These are phyloP conservation scores for Bruguiera parviflora DNA, from an alignment of 345 rosid species.

Conservation along the genomic window DNA sequence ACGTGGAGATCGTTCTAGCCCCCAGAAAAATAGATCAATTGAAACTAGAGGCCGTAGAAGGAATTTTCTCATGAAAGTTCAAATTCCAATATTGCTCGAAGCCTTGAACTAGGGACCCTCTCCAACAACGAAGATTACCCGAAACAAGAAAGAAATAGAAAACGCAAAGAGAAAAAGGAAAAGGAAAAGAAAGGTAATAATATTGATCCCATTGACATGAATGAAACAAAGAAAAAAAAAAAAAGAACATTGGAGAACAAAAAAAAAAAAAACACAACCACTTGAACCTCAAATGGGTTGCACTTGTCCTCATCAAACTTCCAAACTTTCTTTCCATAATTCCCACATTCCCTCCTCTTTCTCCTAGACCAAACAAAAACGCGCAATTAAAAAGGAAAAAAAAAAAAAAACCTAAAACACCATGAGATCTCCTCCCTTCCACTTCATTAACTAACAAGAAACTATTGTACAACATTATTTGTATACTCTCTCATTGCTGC, in stretches of 20 bases:
- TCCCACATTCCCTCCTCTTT: slow-evolving; percentile 7
- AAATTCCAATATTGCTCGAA: slow-evolving; percentile 4
- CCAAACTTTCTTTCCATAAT: slow-evolving; percentile 1
- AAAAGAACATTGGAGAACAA: not conserved
- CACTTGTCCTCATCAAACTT: not conserved
- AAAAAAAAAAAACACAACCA: not conserved
- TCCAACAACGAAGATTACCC: not conserved
- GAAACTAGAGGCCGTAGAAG: not conserved
- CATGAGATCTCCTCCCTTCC: not conserved
- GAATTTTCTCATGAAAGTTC: not conserved
- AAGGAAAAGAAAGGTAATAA: not conserved
- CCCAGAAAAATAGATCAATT: not conserved
- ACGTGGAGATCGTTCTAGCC: not conserved
- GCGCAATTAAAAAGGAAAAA: not conserved
- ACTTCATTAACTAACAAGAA: not conserved
- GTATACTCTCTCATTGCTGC: slow-evolving; percentile 4
- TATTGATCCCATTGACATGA: slow-evolving; percentile 1
- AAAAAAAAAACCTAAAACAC: slow-evolving; percentile 5
- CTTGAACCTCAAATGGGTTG: not conserved
- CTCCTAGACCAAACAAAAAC: slow-evolving; percentile 14
- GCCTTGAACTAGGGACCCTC: not conserved
- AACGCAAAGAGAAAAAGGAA: not conserved
- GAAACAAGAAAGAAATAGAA: not conserved
- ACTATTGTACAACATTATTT: slow-evolving; percentile 26
- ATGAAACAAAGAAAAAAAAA: not conserved